Conservation (phyloP, 371 early-diverging fungal genomes). For the Zychaea mexicana region DNA sequence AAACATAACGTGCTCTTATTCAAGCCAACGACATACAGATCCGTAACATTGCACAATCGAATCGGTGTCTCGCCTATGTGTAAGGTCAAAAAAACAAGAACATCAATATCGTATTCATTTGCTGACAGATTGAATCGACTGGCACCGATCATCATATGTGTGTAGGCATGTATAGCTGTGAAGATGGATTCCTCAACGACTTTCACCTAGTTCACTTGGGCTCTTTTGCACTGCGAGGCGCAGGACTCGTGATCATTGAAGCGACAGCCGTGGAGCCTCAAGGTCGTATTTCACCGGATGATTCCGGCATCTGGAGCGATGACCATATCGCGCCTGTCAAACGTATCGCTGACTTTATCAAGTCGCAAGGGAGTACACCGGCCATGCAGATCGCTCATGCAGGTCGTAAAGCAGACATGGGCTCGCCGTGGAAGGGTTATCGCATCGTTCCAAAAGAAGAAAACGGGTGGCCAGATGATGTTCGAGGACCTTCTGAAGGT, state of each 20-base stretch:
- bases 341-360: conserved; percentile 65
- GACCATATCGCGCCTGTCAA: conserved; percentile 68
- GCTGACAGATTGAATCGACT: not conserved
- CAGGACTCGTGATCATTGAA: conserved; percentile 77
- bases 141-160: not conserved
- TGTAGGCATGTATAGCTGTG: conserved; percentile 23
- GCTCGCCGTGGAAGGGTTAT: conserved; percentile 41
- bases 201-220: conserved; percentile 64
- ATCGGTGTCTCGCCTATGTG: conserved; percentile 85
- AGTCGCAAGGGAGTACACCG: conserved; percentile 60
- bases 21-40: conserved; percentile 63
- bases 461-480: conserved; percentile 81
- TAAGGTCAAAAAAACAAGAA: conserved; percentile 6
- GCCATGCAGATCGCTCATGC: conserved; percentile 86
- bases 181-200: conserved; percentile 22
- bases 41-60: conserved; percentile 69
- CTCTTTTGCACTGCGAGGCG: conserved; percentile 73
- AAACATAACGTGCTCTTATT: conserved; percentile 47
- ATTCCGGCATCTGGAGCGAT: conserved; percentile 79
- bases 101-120: conserved; percentile 15
- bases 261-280: conserved; percentile 77
- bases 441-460: conserved; percentile 39
- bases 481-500: conserved; percentile 69
- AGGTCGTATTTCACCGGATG: conserved; percentile 80
- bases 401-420: conserved; percentile 77